Base-by-base conservation (phyloP, 1,284 basidiomycete genomes). In the Ceratobasidium sp. region DNA sequence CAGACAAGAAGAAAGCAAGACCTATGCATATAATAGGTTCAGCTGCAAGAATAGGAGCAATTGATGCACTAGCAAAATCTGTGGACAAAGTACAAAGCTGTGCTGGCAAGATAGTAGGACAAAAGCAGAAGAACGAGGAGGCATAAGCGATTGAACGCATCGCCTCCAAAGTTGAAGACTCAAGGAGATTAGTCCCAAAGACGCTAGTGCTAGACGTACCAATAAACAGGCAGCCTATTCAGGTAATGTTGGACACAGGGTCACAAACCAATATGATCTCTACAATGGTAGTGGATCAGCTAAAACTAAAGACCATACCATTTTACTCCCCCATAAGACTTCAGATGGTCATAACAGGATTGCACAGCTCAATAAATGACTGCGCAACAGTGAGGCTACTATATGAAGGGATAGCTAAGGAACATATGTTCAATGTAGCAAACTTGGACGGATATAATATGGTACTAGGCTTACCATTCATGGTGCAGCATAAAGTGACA, bases 231-330 rank as follows among this genome's bases (percentile, higher is more conserved):
- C 78, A 83, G 0, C 80, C 82, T 0, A 80, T 79, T 0, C 53
- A 80, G 0, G 84, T 84, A 0, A 66, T 87, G 11, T 35, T 87
- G 0, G 83, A 86, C 60, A 79, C 82, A 0, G 84, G 85, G 0
- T 87, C 84, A 0, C 79, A 86, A 1, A 82, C 82, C 0, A 84
- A 87, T 58, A 85, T 87, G 61, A 81, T 87, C 66, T 86, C 84
- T 1, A 83, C 82, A 0, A 82, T 77, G 0, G 33, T 86, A 0
- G 85, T 80, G 0, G 83, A 86, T 65, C 84, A 86, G 65, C 71
- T 86, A 0, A 78, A 80, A 0, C 8, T 85, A 0, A 65, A 75
- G n/a, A 42, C 66, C 0, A 76, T 80, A 0, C 77, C 78, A 1
- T 65, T 85, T 0, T 73, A 60, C 0, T 83, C 82, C 20, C 84